phyloP scores from a whole-genome alignment of 73 alveolate genomes.

The Paramecium bursaria region DNA sequence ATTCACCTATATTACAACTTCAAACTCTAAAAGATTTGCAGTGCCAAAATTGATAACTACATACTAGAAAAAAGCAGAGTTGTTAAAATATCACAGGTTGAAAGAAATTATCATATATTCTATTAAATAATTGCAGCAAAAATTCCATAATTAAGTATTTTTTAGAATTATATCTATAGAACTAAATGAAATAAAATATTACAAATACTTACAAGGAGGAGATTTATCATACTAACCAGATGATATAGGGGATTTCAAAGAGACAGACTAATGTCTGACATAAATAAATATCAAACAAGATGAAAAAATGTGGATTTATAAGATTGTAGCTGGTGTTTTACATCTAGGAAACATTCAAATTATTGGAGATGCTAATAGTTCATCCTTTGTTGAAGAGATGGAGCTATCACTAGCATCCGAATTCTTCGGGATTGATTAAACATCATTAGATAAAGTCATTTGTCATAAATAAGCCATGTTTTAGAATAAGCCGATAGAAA shows the following conservation, averaged over 20 bases:
- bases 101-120: constrained; percentile 95
- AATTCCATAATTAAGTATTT: constrained; percentile 86
- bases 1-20: constrained; percentile 92
- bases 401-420: not conserved
- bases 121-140: constrained; percentile 82
- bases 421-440: constrained; percentile 1
- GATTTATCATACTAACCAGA: constrained; percentile 72
- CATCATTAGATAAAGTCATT: constrained; percentile 6
- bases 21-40: constrained; percentile 85
- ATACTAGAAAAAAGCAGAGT: constrained; percentile 94
- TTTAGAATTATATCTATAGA: constrained; percentile 88
- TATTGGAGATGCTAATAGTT: constrained; percentile 62
- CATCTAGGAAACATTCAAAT: constrained; percentile 88
- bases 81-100: constrained; percentile 77
- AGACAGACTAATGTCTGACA: constrained; percentile 85
- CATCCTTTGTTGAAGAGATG: constrained; percentile 23
- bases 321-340: constrained; percentile 81
- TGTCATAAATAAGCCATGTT: no score
- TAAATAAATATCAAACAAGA: constrained; percentile 82
- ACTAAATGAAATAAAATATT: not conserved
- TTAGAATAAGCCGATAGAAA: no score
- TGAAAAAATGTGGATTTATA: constrained; percentile 78
- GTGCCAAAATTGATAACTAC: constrained; percentile 90
- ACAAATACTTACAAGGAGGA: constrained; percentile 40
- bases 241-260: constrained; percentile 78